Percentiles rank a stretch among this genome's conserved stretches.
phyloP scores from a whole-genome alignment of 345 rosid genomes.

The Linum tenue region DNA sequence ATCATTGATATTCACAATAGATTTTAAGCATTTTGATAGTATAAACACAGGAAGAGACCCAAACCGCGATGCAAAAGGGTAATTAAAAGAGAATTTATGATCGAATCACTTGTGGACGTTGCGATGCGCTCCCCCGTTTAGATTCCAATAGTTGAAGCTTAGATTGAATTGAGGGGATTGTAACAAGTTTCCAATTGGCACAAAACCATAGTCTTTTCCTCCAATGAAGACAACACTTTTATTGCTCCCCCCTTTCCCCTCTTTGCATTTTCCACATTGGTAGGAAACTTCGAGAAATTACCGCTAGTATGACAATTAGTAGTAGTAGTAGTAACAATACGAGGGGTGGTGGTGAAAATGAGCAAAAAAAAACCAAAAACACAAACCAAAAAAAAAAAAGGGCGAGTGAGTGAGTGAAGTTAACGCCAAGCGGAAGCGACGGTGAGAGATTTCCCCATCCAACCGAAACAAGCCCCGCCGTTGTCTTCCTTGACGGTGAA shows the following conservation, averaged over 20 bases:
- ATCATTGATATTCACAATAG: no score
- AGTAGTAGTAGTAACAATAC: background rate
- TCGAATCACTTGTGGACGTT: no score
- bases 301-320: background rate
- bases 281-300: background rate
- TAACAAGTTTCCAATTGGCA: background rate
- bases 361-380: conserved; percentile 8
- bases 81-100: no score
- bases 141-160: no score
- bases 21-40: no score
- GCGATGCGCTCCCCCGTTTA: no score
- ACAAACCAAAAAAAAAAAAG: background rate
- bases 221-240: background rate
- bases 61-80: no score
- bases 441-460: conserved; percentile 81
- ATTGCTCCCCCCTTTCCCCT: background rate
- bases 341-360: background rate
- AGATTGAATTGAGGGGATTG: no score
- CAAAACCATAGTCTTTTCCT: background rate
- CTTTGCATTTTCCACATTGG: background rate
- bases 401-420: background rate
- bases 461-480: conserved; percentile 81
- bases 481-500: conserved; percentile 69
- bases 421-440: conserved; percentile 98
- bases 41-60: no score